phyloP scores from a whole-genome alignment of 768 basidiomycete genomes.

The Tulasnella sp. region DNA sequence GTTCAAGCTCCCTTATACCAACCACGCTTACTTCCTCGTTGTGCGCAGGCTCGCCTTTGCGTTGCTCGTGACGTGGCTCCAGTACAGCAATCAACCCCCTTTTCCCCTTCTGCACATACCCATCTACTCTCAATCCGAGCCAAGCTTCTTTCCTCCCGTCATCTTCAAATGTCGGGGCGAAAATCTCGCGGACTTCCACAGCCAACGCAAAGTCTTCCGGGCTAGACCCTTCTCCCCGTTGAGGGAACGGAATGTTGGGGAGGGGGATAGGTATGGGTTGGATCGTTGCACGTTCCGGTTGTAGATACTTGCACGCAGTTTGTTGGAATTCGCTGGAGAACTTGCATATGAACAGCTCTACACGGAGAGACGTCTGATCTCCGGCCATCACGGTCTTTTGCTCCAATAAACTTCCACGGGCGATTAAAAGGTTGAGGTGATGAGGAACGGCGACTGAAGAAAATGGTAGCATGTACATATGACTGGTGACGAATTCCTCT shows the following conservation, averaged over 20 bases:
- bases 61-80: conserved; percentile 31
- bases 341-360: conserved; percentile 6
- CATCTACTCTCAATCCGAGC: conserved; percentile 37
- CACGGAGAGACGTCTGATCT: background rate
- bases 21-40: conserved; percentile 59
- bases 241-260: conserved; percentile 54
- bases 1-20: conserved; percentile 42
- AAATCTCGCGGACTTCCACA: background rate
- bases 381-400: background rate
- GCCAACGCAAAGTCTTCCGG: conserved; percentile 59
- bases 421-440: background rate
- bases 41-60: conserved; percentile 43
- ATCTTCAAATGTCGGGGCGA: background rate
- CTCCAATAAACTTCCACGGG: background rate
- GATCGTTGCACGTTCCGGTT: background rate
- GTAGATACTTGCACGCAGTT: background rate
- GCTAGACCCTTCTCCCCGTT: conserved; percentile 64
- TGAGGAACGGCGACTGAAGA: background rate
- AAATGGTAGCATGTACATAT: conserved; percentile 1
- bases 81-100: conserved; percentile 51
- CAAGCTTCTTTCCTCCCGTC: background rate
- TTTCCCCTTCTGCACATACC: conserved; percentile 29
- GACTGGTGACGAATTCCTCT: background rate
- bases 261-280: conserved; percentile 60
- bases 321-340: background rate